Evolutionary conservation across 352 stramenopile species (phyloP).

Genomic region (Pythium vanterpoolii): DNA sequence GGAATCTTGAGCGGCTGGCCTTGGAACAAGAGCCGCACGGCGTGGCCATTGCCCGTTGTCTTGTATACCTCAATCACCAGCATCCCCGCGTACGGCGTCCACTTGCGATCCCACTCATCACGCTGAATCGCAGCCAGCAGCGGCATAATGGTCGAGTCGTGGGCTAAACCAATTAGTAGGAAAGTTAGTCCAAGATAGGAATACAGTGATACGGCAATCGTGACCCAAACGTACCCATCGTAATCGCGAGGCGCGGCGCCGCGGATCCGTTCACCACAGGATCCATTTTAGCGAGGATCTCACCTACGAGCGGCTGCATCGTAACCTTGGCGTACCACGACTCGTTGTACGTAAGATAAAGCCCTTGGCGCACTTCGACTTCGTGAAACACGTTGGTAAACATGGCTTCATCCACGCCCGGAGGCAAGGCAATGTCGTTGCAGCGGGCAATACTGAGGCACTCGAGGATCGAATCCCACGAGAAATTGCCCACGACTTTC

Average conservation of each 20-base stretch:
- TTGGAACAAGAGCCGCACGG: conserved; percentile 69
- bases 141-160: conserved; percentile 87
- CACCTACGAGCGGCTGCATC: conserved; percentile 78
- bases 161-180: conserved; percentile 25
- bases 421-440: conserved; percentile 65
- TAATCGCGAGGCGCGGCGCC: conserved; percentile 64
- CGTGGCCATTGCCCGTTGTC: conserved; percentile 51
- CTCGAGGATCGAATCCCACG: conserved; percentile 74
- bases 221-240: conserved; percentile 49
- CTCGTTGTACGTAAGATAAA: conserved; percentile 75
- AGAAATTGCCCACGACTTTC: conserved; percentile 71
- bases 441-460: conserved; percentile 80
- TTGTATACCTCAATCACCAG: conserved; percentile 82
- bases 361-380: conserved; percentile 57
- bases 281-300: conserved; percentile 68
- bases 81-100: conserved; percentile 82
- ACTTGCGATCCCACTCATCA: conserved; percentile 76
- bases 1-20: conserved; percentile 66
- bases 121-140: conserved; percentile 68
- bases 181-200: not conserved
- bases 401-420: conserved; percentile 59
- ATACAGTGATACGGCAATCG: too few species aligned
- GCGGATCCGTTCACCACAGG: conserved; percentile 36
- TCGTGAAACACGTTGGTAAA: conserved; percentile 79
- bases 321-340: conserved; percentile 80